phyloP scores from a whole-genome alignment of 306 rosid species.

The Styphnolobium japonicum region DNA sequence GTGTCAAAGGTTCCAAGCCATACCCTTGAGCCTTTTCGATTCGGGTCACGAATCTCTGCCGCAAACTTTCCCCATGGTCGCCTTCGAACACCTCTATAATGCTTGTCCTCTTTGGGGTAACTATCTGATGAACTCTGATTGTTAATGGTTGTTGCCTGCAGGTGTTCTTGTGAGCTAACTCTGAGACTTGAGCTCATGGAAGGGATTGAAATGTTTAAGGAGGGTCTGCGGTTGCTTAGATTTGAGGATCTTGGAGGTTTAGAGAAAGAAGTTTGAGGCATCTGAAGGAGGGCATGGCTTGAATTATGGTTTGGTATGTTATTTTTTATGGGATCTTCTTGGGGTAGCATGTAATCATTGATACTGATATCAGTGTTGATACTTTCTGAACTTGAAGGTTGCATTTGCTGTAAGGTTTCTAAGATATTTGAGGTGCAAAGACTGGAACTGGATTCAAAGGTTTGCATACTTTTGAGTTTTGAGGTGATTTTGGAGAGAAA shows the following conservation, averaged over 20 bases:
- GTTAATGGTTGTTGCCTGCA: background rate
- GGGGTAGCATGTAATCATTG: constrained; percentile 13
- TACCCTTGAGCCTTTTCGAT: constrained; percentile 41
- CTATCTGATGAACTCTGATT: background rate
- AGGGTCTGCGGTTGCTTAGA: constrained; percentile 38
- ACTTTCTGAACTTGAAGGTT: background rate
- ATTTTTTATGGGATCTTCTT: background rate
- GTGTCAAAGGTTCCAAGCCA: constrained; percentile 58
- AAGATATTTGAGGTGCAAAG: background rate
- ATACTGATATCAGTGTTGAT: background rate
- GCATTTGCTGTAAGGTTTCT: background rate
- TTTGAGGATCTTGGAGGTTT: constrained; percentile 41
- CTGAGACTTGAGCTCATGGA: constrained; percentile 12
- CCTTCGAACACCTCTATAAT: constrained; percentile 46
- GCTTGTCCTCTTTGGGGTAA: constrained; percentile 13
- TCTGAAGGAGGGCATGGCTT: background rate
- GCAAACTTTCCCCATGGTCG: constrained; percentile 53
- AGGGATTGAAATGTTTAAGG: constrained; percentile 40
- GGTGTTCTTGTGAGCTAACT: background rate
- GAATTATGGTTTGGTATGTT: background rate
- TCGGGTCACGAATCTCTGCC: constrained; percentile 48
- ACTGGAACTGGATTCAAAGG: constrained; percentile 12
- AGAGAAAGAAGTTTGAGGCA: background rate
- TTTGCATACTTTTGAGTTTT: constrained; percentile 11
- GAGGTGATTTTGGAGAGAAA: background rate